These are phyloP conservation scores for Betula pendula DNA, from an alignment of 306 rosid species.

Conservation along the genomic window DNA sequence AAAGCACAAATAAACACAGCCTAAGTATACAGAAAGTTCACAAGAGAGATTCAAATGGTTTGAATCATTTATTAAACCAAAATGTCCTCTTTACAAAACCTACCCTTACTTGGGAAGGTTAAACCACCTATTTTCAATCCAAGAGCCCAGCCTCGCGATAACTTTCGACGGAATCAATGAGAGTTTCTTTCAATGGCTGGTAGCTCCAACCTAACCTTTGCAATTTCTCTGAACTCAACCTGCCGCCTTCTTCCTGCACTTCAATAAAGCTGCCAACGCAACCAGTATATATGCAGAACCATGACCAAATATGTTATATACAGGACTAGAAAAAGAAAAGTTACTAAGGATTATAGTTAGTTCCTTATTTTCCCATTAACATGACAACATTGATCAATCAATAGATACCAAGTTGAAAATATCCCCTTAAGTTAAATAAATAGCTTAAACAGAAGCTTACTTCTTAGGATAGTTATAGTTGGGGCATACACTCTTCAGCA, in stretches of 20 bases:
- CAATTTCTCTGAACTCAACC: constrained; percentile 52
- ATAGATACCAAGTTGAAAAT: not conserved
- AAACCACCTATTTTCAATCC: not conserved
- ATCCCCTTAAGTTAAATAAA: not conserved
- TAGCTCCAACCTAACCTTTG: constrained; percentile 57
- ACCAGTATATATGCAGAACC: not conserved
- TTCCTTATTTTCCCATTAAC: not conserved
- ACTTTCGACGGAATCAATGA: constrained; percentile 58
- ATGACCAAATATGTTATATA: not conserved
- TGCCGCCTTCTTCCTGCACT: constrained; percentile 8
- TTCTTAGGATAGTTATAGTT: constrained; percentile 58
- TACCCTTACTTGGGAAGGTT: not conserved
- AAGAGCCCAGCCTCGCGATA: constrained; percentile 36
- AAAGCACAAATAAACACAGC: not conserved
- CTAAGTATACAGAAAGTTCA: not conserved
- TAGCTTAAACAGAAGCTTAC: constrained; percentile 38
- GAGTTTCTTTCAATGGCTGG: constrained; percentile 58
- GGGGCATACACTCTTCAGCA: constrained; percentile 58
- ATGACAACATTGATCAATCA: not conserved
- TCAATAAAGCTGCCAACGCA: constrained; percentile 42
- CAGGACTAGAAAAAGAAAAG: not conserved
- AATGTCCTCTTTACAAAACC: not conserved
- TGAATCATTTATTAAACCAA: not conserved
- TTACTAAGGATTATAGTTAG: not conserved
- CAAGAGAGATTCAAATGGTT: too few relatives aligned